Evolutionary conservation across 768 basidiomycete genomes (phyloP), one percentile per base, ranked within the genome.

Genomic region (Clathrus columnatus): DNA sequence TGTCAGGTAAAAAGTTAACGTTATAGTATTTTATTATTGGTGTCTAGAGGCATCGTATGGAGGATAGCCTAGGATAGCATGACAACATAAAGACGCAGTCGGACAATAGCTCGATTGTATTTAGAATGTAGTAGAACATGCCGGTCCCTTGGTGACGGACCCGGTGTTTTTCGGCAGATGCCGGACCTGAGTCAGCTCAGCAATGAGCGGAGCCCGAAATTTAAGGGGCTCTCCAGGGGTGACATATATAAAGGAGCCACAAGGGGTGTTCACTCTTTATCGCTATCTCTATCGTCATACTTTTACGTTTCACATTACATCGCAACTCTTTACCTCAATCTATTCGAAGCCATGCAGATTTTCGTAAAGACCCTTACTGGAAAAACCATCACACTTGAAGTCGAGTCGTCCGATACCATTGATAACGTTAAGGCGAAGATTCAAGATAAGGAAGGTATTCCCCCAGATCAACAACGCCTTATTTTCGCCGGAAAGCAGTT

Each of bases 401-500:
- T 94, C 72, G 91, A 93, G 81, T 91, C 90, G 67, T 89, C 87
- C 59, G 91, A 94, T 78, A 93, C 91, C 66, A 91, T 94, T 74
- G 91, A 94, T 78, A 92, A 92, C 68, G 91, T 94, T 69, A 93
- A 93, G 77, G 84, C 76, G 57, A 83, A 83, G 70, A 84, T 84
- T 63, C 82, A 85, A 67, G 84, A 87, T 71, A 87, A 86, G 75
- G 85, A 87, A 65, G 84, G 84, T 59, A 96, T 95, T 61, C 92
- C 91, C 57, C 92, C 91, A 60, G 93, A 94, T 70, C 91, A 93
- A 70, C 92, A 96, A 67, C 86, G 92, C 57, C 79, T 96, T 60
- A 96, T 94, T 71, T 92, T 97, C 62, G 95, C 95, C 57, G 95
- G 95, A 52, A 98, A 98, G 81, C 95, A 97, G 72, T 83, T 97